phyloP scores from a whole-genome alignment of 2,329 filamentous ascomycete species.

The Beauveria bassiana region DNA sequence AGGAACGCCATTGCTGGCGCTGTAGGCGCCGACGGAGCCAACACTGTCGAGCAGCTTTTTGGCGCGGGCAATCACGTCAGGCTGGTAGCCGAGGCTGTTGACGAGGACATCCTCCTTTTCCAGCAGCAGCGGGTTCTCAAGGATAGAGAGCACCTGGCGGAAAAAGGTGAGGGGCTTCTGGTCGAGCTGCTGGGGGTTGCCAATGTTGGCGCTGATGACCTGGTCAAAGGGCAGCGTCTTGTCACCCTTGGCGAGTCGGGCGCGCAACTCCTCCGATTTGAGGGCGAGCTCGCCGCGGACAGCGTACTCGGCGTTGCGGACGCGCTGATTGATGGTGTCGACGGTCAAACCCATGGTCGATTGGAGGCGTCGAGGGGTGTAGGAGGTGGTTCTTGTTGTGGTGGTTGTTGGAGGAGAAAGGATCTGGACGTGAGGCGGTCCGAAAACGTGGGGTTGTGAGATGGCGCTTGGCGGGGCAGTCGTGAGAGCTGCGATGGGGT shows the following conservation, averaged over 20 bases:
- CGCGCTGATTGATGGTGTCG: slow-evolving; percentile 86
- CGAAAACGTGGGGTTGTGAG: slow-evolving; percentile 10
- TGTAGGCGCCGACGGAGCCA: slow-evolving; percentile 92
- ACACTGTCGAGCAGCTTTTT: slow-evolving; percentile 72
- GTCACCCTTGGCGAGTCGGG: slow-evolving; percentile 55
- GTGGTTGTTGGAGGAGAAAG: not conserved
- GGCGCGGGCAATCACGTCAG: slow-evolving; percentile 80
- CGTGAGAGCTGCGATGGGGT: not conserved
- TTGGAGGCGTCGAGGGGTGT: slow-evolving; percentile 7
- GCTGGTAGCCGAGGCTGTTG: slow-evolving; percentile 73
- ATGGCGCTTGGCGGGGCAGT: slow-evolving; percentile 7
- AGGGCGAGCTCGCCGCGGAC: slow-evolving; percentile 93
- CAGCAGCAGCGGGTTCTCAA: slow-evolving; percentile 83
- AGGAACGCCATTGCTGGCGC: slow-evolving; percentile 81
- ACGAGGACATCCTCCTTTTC: slow-evolving; percentile 75
- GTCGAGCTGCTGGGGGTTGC: slow-evolving; percentile 97
- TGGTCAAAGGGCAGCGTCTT: slow-evolving; percentile 70
- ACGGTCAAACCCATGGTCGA: slow-evolving; percentile 52
- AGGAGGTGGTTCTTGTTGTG: not conserved
- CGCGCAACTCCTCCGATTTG: slow-evolving; percentile 85
- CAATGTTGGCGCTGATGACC: slow-evolving; percentile 96
- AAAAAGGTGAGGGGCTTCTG: slow-evolving; percentile 99
- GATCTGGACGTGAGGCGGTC: not conserved
- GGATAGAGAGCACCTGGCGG: slow-evolving; percentile 85
- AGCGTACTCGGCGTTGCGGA: slow-evolving; percentile 86